A percentile compares a stretch with the other conserved stretches of the same genome.
Evolutionary conservation across 2,329 filamentous ascomycete species (phyloP).

Genomic region (Talaromyces funiculosus): DNA sequence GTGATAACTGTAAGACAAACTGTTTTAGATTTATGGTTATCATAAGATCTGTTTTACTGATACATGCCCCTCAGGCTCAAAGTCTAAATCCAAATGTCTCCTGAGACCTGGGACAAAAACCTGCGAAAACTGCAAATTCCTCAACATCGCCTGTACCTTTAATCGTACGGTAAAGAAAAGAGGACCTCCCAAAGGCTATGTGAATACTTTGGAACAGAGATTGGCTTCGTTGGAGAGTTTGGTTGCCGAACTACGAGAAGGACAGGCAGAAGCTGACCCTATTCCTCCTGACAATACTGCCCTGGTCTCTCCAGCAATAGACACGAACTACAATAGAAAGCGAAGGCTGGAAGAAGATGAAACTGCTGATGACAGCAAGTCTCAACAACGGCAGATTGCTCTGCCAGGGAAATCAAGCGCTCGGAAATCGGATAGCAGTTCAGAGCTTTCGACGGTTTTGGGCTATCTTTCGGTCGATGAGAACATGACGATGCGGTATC

Average conservation of each 20-base stretch:
- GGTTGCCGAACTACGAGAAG: conserved; percentile 4
- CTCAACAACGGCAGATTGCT: not conserved
- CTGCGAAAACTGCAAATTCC: conserved; percentile 13
- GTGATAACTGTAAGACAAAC: conserved; percentile 11
- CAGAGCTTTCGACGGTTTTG: conserved; percentile 13
- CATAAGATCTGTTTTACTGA: not conserved
- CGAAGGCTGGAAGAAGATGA: not conserved
- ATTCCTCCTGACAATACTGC: not conserved
- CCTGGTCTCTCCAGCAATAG: not conserved
- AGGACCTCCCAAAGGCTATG: conserved; percentile 14
- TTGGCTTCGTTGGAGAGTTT: conserved; percentile 8
- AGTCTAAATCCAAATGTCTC: conserved; percentile 14
- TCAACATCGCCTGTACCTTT: conserved; percentile 13
- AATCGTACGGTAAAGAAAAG: conserved; percentile 13
- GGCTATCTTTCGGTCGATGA: conserved; percentile 14
- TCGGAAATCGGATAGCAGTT: not conserved
- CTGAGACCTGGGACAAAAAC: conserved; percentile 11
- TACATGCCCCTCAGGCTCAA: conserved; percentile 1
- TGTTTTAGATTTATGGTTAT: not conserved
- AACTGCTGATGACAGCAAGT: not conserved
- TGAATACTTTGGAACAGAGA: conserved; percentile 13
- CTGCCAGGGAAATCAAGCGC: not conserved
- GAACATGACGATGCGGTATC: conserved; percentile 16
- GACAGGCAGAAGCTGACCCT: not conserved
- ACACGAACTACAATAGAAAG: not conserved